Evolutionary conservation across 495 filamentous ascomycete species (phyloP).

Genomic region (Penicillium lagena): DNA sequence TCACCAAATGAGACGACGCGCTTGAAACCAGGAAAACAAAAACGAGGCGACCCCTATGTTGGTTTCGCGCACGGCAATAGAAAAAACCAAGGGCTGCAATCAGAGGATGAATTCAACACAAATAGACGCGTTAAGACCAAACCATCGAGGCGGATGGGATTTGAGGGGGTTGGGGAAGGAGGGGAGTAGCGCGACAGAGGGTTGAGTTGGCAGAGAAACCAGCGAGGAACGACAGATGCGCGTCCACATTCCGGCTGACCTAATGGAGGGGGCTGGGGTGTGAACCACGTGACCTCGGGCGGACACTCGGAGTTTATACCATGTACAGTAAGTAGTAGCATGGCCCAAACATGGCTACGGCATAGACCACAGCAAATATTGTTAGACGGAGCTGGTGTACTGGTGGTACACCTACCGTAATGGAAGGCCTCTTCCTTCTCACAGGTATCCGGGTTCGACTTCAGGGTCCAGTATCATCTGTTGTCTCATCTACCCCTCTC

Average conservation of each 20-base stretch:
- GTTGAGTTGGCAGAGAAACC: conserved; percentile 21
- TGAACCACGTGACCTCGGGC: conserved; percentile 6
- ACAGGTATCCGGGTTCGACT: no score
- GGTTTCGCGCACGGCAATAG: not conserved
- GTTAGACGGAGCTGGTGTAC: no score
- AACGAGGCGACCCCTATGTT: conserved; percentile 1
- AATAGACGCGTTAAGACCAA: conserved; percentile 9
- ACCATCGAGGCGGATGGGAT: conserved; percentile 2
- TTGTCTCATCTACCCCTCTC: no score
- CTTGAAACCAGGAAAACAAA: conserved; percentile 32
- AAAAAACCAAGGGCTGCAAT: not conserved
- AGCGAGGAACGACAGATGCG: conserved; percentile 15
- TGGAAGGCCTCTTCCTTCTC: no score
- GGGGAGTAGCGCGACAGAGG: conserved; percentile 12
- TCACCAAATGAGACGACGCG: conserved; percentile 29
- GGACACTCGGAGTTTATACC: no score
- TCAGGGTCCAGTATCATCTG: no score
- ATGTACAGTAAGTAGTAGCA: no score
- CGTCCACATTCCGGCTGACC: conserved; percentile 13
- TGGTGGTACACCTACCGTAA: no score
- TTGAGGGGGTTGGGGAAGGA: not conserved
- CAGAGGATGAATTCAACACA: conserved; percentile 1
- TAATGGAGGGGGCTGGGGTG: conserved; percentile 22
- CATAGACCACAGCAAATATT: no score
- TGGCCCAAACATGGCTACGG: no score